phyloP scores from a whole-genome alignment of 345 rosid species.

The Dipteronia dyeriana region DNA sequence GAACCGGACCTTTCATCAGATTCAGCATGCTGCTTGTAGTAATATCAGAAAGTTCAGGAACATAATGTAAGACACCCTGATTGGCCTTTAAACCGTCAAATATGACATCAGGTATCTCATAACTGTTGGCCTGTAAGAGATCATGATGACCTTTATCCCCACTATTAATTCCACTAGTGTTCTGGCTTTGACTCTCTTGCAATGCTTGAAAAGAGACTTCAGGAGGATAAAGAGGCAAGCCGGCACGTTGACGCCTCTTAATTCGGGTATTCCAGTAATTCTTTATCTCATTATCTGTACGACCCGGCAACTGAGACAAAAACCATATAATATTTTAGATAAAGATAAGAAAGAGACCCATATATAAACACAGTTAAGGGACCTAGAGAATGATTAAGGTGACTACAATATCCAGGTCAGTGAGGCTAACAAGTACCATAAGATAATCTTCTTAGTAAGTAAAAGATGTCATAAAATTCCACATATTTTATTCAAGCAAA shows the following conservation, averaged over 20 bases:
- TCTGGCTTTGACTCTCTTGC: conserved; percentile 56
- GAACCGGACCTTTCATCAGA: conserved; percentile 51
- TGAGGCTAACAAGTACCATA: not conserved
- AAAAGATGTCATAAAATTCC: not conserved
- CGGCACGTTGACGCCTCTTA: conserved; percentile 93
- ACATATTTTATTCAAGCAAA: not conserved
- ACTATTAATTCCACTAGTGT: conserved; percentile 30
- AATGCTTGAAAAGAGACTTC: conserved; percentile 61
- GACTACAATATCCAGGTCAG: not conserved
- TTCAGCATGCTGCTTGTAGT: conserved; percentile 51
- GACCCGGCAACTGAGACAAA: conserved; percentile 80
- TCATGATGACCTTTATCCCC: conserved; percentile 58
- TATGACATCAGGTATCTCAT: conserved; percentile 62
- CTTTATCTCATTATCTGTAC: conserved; percentile 99
- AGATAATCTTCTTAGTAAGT: not conserved
- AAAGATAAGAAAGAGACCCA: conserved; percentile 8
- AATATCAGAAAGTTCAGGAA: conserved; percentile 65
- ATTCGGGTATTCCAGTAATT: conserved; percentile 98
- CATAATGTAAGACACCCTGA: conserved; percentile 49
- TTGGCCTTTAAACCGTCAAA: conserved; percentile 68
- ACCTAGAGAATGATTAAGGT: not conserved
- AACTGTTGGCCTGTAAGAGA: conserved; percentile 51
- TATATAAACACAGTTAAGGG: not conserved
- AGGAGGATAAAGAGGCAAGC: conserved; percentile 94
- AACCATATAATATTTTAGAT: not conserved